A percentile compares a stretch with the other conserved stretches of the same genome.
phyloP scores from a whole-genome alignment of 2,329 filamentous ascomycete species.

The Colletotrichum liaoningense region DNA sequence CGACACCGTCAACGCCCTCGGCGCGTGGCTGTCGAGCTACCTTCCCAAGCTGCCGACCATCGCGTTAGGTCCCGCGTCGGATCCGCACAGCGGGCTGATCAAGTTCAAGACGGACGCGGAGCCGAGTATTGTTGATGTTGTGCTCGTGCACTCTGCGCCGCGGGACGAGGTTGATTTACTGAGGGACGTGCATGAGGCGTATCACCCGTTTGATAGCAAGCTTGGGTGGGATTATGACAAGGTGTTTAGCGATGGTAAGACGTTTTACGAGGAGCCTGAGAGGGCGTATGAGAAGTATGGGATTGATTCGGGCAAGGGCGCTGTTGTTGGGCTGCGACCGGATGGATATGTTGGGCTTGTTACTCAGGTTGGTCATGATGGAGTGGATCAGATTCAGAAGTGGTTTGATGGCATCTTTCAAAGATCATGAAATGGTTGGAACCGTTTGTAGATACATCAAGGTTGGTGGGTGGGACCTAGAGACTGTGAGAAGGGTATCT shows the following conservation, averaged over 20 bases:
- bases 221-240: slow-evolving; percentile 68
- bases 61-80: slow-evolving; percentile 17
- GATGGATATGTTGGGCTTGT: slow-evolving; percentile 32
- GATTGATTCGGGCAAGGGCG: slow-evolving; percentile 51
- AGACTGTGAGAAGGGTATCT: too few species aligned
- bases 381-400: slow-evolving; percentile 9
- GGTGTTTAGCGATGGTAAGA: slow-evolving; percentile 65
- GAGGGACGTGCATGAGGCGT: slow-evolving; percentile 55
- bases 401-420: slow-evolving; percentile 27
- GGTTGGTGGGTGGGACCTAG: too few species aligned
- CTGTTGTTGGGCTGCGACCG: slow-evolving; percentile 25
- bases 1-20: slow-evolving; percentile 58
- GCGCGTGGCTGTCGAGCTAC: slow-evolving; percentile 49
- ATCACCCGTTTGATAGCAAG: slow-evolving; percentile 32
- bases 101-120: slow-evolving; percentile 43
- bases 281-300: slow-evolving; percentile 68
- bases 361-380: slow-evolving; percentile 2
- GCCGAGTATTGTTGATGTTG: slow-evolving; percentile 57
- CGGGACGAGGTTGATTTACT: slow-evolving; percentile 63
- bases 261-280: slow-evolving; percentile 64
- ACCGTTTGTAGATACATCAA: too few species aligned
- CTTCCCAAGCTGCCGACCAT: slow-evolving; percentile 28
- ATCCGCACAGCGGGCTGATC: slow-evolving; percentile 23
- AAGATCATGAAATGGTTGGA: background rate
- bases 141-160: slow-evolving; percentile 69